Evolutionary conservation across 495 filamentous ascomycete genomes (phyloP).

Genomic region (Cairneyella variabilis): DNA sequence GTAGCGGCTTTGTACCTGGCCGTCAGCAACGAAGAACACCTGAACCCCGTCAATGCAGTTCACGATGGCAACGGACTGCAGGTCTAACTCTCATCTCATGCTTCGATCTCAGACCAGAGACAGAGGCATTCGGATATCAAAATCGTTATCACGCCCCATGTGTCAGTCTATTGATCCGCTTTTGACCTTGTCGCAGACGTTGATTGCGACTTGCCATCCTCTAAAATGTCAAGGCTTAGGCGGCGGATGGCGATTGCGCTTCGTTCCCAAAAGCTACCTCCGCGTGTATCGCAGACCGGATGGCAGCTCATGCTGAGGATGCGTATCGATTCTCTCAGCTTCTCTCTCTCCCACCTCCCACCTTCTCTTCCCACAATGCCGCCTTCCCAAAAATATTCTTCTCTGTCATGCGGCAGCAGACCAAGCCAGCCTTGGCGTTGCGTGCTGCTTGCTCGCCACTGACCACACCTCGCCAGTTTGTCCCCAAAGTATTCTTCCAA

Average conservation of each 20-base stretch:
- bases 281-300: neutral
- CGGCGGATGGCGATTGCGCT: conserved; percentile 12
- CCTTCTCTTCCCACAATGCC: neutral
- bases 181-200: neutral
- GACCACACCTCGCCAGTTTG: neutral
- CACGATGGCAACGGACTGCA: too few species aligned
- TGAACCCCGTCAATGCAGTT: too few species aligned
- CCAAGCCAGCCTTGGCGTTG: neutral
- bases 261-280: neutral
- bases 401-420: conserved; percentile 5
- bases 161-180: neutral
- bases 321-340: too few species aligned
- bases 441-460: neutral
- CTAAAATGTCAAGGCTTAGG: neutral
- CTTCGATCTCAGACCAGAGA: too few species aligned
- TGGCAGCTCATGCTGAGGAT: neutral
- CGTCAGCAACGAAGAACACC: neutral
- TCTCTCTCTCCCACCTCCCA: neutral
- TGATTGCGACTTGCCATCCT: neutral
- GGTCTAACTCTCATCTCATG: too few species aligned
- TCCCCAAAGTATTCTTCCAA: conserved; percentile 12
- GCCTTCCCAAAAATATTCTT: neutral
- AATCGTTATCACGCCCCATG: neutral
- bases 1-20: conserved; percentile 13
- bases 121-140: too few species aligned